Evolutionary conservation across 116 monocot genomes (phyloP).

Genomic region (Cymodocea nodosa): DNA sequence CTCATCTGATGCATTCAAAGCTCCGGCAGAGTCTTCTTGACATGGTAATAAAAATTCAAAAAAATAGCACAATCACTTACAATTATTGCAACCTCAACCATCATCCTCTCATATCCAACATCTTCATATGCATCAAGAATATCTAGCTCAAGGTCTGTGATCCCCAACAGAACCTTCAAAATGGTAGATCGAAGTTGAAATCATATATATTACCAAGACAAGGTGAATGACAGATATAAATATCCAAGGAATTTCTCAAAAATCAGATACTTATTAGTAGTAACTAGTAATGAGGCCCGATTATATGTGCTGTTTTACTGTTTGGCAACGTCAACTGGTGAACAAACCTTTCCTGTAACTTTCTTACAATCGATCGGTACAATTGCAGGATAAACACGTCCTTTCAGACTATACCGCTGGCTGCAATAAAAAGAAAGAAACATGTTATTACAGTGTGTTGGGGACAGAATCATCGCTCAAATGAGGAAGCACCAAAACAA

Average conservation of each 20-base stretch:
- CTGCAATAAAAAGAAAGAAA: slow-evolving; percentile 24
- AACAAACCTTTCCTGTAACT: slow-evolving; percentile 78
- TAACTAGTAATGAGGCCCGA: too few species aligned
- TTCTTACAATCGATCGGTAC: slow-evolving; percentile 52
- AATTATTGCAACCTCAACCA: slow-evolving; percentile 16
- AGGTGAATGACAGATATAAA: too few species aligned
- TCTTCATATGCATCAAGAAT: slow-evolving; percentile 34
- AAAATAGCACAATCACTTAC: slow-evolving; percentile 13
- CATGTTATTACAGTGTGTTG: neutral
- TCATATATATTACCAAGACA: too few species aligned
- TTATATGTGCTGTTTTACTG: neutral
- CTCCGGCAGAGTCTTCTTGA: neutral
- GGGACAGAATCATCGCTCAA: neutral
- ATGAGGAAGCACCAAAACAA: neutral
- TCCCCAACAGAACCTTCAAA: slow-evolving; percentile 23
- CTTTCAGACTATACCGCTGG: slow-evolving; percentile 78
- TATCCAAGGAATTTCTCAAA: too few species aligned
- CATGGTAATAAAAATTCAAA: neutral
- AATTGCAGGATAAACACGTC: slow-evolving; percentile 80
- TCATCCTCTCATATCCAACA: slow-evolving; percentile 21
- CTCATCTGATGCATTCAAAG: neutral
- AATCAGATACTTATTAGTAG: too few species aligned
- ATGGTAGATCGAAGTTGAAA: neutral
- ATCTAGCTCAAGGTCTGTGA: slow-evolving; percentile 30
- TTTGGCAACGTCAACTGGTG: neutral